A percentile compares a stretch with the other conserved stretches of the same genome.
Evolutionary conservation across 768 basidiomycete genomes (phyloP).

Genomic region (Mycena belliarum): DNA sequence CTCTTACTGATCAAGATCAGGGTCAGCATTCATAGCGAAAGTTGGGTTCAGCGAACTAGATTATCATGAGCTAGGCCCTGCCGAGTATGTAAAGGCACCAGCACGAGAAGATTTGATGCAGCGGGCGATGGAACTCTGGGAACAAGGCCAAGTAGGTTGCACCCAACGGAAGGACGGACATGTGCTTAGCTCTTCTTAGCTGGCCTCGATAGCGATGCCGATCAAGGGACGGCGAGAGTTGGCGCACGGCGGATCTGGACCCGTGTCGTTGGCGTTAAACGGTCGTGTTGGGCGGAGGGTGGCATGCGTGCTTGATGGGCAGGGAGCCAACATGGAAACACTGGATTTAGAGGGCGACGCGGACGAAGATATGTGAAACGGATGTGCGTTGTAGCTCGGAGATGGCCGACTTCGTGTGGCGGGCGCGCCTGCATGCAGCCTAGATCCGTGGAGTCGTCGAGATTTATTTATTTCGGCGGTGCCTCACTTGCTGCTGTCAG

Average conservation of each 20-base stretch:
- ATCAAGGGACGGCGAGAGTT: conserved; percentile 61
- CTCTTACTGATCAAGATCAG: conserved; percentile 45
- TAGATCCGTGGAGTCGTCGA: conserved; percentile 11
- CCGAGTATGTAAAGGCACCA: conserved; percentile 52
- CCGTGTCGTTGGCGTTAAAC: conserved; percentile 68
- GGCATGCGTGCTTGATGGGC: conserved; percentile 69
- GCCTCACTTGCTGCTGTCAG: conserved; percentile 16
- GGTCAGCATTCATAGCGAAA: conserved; percentile 60
- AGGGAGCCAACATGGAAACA: conserved; percentile 66
- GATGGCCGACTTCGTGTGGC: conserved; percentile 9
- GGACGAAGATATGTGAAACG: conserved; percentile 35
- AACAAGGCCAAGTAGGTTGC: conserved; percentile 62
- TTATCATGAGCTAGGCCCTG: conserved; percentile 54
- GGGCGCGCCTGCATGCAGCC: conserved; percentile 7
- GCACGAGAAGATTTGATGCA: conserved; percentile 69
- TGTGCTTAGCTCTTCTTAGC: conserved; percentile 44
- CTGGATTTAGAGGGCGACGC: conserved; percentile 77
- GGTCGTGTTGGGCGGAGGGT: conserved; percentile 74
- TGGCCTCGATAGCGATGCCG: conserved; percentile 47
- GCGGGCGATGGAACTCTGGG: conserved; percentile 55
- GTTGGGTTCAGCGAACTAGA: conserved; percentile 60
- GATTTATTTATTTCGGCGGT: conserved; percentile 14
- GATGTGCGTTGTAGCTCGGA: conserved; percentile 12
- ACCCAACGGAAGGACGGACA: conserved; percentile 25
- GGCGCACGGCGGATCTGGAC: conserved; percentile 50